Evolutionary conservation across 306 rosid species (phyloP), one percentile per base, ranked within the genome.

Genomic region (Adenanthera pavonina): DNA sequence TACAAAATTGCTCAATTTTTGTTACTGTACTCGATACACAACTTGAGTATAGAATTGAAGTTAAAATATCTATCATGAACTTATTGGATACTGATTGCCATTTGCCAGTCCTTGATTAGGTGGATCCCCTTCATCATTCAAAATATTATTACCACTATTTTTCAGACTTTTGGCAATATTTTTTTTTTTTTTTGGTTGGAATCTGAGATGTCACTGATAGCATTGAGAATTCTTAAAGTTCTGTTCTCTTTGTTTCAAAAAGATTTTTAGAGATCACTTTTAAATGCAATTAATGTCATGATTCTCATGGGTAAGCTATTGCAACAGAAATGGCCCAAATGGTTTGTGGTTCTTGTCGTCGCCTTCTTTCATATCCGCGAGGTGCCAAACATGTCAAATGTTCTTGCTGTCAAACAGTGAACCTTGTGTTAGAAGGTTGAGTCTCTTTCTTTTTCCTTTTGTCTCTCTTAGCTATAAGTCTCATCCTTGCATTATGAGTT

Each of bases 291-390:
- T 59, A 79, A 53, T 33, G 44, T 77, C 72, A 87, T 47, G 12
- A 60, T 59, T 61, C 81, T 46, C 73, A 76, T 36, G 64, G 54
- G 34, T 4, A 44, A 44, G 72, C 62, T 65, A 75, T 71, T 77
- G 46, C 83, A 82, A 69, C 89, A 89, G 97, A 88, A 79, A 85
- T 87, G 86, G 97, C 87, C 77, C 97, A 95, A 89, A 82, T 95
- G 92, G 95, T 95, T 34, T 95, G 99, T 69, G 99, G 99, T 60
- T 86, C 97, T n/a, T 95, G 99, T 80, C 89, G 81, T 53, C 92
- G 82, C 72, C 90, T 95, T 73, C 97, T 95, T 75, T 83, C 87
- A 9, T 91, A 95, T 90, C 88, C 88, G 8, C 87, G 68, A 20
- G 97, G 97, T 77, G 87, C 92, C 74, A 92, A 73, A 85, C 84